Percentiles rank a stretch among this genome's conserved stretches.
Conservation (phyloP, 306 rosid species). For the Styphnolobium japonicum region DNA sequence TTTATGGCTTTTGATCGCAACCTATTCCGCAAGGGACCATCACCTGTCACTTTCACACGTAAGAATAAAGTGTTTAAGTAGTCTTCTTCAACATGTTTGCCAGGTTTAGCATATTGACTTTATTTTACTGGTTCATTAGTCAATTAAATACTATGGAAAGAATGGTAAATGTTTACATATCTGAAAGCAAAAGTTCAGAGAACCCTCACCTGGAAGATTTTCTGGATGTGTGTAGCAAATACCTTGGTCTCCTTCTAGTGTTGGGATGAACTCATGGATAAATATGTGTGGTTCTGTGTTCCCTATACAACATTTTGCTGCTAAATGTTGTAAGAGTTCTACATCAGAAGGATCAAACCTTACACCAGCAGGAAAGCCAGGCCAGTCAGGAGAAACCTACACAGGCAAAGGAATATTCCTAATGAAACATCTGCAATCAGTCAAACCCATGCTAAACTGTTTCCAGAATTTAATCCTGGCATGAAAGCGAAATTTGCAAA, state of each 20-base stretch:
- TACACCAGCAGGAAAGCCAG: conserved; percentile 86
- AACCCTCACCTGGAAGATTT: conserved; percentile 72
- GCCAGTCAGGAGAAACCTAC: conserved; percentile 83
- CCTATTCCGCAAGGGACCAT: not conserved
- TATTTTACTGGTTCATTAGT: not conserved
- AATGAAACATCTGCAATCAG: conserved; percentile 2
- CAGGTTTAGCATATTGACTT: not conserved
- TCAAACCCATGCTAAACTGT: conserved; percentile 14
- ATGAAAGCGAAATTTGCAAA: not conserved
- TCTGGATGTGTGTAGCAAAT: conserved; percentile 79
- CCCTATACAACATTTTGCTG: conserved; percentile 69
- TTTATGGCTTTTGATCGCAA: not conserved
- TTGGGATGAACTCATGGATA: conserved; percentile 79
- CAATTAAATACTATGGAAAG: not conserved
- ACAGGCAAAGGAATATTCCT: conserved; percentile 20
- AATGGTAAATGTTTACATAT: not conserved
- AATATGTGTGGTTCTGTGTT: conserved; percentile 52
- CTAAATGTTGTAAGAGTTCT: conserved; percentile 72
- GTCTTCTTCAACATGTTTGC: not conserved
- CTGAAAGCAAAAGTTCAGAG: not conserved
- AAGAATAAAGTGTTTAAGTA: not conserved
- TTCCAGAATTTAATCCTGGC: not conserved
- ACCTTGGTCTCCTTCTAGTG: conserved; percentile 66
- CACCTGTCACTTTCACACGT: not conserved
- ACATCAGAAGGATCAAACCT: conserved; percentile 89